Evolutionary conservation across 2,329 filamentous ascomycete genomes (phyloP).

Genomic region (Epicoccum sorghinum): DNA sequence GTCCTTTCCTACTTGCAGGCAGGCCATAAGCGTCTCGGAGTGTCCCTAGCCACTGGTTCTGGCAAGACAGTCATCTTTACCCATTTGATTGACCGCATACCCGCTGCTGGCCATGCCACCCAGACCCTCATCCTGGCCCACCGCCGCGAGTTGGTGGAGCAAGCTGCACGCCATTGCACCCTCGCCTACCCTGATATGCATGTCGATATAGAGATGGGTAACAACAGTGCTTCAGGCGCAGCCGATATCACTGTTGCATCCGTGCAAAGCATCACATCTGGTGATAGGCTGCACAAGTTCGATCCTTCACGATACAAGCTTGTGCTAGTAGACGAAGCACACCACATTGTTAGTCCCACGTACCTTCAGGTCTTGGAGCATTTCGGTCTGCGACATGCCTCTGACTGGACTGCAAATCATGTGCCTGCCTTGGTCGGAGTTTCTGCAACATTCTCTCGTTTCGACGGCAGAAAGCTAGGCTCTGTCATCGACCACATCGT

Average conservation of each 20-base stretch:
- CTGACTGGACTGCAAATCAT: constrained; percentile 40
- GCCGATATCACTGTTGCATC: constrained; percentile 96
- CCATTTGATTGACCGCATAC: constrained; percentile 82
- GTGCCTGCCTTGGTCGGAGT: constrained; percentile 76
- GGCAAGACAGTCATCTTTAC: constrained; percentile 98
- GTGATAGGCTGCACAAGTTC: constrained; percentile 80
- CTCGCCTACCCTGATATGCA: constrained; percentile 78
- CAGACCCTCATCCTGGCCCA: constrained; percentile 93
- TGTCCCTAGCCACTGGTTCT: constrained; percentile 85
- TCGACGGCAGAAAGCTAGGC: constrained; percentile 82
- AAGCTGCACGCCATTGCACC: constrained; percentile 85
- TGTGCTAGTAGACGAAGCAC: constrained; percentile 91
- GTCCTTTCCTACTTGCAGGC: constrained; percentile 71
- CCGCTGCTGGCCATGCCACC: constrained; percentile 62
- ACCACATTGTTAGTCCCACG: constrained; percentile 87
- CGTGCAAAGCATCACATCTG: constrained; percentile 80
- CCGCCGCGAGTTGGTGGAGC: constrained; percentile 89
- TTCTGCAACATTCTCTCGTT: constrained; percentile 79
- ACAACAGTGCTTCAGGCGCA: constrained; percentile 72
- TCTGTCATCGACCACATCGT: constrained; percentile 93
- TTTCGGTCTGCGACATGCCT: constrained; percentile 70
- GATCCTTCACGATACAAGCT: constrained; percentile 83
- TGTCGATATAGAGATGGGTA: constrained; percentile 92
- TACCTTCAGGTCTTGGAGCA: constrained; percentile 80
- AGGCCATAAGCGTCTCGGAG: constrained; percentile 79